phyloP scores from a whole-genome alignment of 2,329 filamentous ascomycete species.

The Botryotinia convoluta region DNA sequence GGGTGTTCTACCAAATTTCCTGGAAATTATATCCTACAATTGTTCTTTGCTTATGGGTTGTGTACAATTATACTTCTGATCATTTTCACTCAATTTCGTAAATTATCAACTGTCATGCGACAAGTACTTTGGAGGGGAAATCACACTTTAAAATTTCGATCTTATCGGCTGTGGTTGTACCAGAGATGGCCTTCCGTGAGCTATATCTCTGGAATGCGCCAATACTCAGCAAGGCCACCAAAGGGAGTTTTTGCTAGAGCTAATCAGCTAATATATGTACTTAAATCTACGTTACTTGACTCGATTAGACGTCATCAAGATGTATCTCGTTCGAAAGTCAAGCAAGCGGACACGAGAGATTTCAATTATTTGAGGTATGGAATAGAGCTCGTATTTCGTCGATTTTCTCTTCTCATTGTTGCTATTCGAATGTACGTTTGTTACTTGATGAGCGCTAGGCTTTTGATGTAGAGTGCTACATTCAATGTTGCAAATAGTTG shows the following conservation, averaged over 20 bases:
- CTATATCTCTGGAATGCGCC: background rate
- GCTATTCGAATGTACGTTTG: background rate
- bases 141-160: background rate
- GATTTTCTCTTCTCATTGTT: background rate
- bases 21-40: background rate
- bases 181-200: background rate
- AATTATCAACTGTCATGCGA: background rate
- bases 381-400: background rate
- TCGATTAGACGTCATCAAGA: background rate
- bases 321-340: background rate
- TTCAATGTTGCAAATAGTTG: background rate
- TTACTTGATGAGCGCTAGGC: background rate
- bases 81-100: background rate
- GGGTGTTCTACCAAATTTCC: background rate
- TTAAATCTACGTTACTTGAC: background rate
- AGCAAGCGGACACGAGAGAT: background rate
- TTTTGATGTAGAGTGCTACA: background rate
- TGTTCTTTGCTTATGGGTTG: background rate
- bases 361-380: background rate
- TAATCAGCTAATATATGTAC: too few relatives aligned
- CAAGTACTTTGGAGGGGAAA: background rate
- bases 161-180: background rate
- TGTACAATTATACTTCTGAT: background rate
- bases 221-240: background rate
- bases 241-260: background rate